phyloP scores from a whole-genome alignment of 495 filamentous ascomycete genomes.

The Aeminium ludgeri region DNA sequence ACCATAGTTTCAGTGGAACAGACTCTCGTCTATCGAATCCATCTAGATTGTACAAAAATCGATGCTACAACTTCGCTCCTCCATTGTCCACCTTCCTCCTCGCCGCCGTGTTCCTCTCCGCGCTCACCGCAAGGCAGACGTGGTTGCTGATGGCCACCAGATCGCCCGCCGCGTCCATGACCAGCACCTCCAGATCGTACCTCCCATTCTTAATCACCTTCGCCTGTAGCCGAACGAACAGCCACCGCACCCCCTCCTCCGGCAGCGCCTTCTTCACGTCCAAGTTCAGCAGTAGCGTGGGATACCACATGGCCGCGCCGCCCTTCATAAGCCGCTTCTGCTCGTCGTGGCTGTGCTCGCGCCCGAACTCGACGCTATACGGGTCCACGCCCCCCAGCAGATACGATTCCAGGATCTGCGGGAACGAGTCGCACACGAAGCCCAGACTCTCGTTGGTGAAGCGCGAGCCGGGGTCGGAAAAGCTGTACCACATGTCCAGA shows the following conservation, averaged over 20 bases:
- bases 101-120: constrained; percentile 21
- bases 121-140: constrained; percentile 21
- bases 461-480: constrained; percentile 23
- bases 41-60: not conserved
- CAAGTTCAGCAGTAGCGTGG: constrained; percentile 44
- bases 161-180: constrained; percentile 25
- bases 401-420: constrained; percentile 35
- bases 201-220: constrained; percentile 31
- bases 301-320: constrained; percentile 48
- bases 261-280: constrained; percentile 32
- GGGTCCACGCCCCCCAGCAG: constrained; percentile 10
- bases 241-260: constrained; percentile 27
- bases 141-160: constrained; percentile 28
- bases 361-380: constrained; percentile 34
- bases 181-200: constrained; percentile 27
- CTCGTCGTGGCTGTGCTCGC: constrained; percentile 25
- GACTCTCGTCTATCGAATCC: not conserved
- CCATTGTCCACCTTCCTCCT: constrained; percentile 16
- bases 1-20: not conserved
- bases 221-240: constrained; percentile 24
- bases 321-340: constrained; percentile 10
- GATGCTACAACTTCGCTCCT: constrained; percentile 9
- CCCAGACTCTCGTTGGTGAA: constrained; percentile 32
- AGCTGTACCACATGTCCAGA: constrained; percentile 51
- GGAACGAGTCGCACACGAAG: constrained; percentile 48